Evolutionary conservation across 2,329 filamentous ascomycete genomes (phyloP).

Genomic region (Colletotrichum higginsianum): DNA sequence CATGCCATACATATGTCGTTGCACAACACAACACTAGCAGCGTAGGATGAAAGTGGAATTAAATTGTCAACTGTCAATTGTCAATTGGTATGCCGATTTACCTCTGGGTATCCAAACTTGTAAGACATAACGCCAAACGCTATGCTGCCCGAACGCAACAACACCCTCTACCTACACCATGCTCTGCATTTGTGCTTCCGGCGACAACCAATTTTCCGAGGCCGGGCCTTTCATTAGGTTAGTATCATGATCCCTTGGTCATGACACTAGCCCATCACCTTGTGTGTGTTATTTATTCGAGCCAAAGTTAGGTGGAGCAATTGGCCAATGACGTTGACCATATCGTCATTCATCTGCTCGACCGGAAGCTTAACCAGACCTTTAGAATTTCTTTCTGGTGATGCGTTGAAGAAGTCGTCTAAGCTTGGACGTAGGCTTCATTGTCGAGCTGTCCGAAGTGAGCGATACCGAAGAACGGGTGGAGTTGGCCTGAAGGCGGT

Average conservation of each 20-base stretch:
- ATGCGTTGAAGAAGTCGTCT: conserved; percentile 13
- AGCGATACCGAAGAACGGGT: background rate
- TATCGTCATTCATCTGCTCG: too few species aligned
- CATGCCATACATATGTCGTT: background rate
- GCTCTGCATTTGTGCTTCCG: background rate
- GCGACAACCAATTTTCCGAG: background rate
- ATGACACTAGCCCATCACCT: conserved; percentile 1
- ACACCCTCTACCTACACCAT: background rate
- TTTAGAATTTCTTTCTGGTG: background rate
- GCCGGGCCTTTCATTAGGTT: background rate
- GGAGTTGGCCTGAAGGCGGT: background rate
- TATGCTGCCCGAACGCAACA: background rate
- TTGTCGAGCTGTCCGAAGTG: background rate
- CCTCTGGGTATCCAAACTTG: too few species aligned
- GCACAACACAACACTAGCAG: too few species aligned
- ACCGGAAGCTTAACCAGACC: background rate
- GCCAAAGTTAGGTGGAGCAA: background rate
- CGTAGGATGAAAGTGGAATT: background rate
- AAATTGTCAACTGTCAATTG: too few species aligned
- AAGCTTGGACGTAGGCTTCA: conserved; percentile 1
- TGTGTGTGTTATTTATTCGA: background rate
- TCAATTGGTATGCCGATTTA: too few species aligned
- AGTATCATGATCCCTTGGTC: background rate
- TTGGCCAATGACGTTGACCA: background rate
- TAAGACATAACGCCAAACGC: too few species aligned